Conservation (phyloP, 208 protist species). For the Crithidia brevicula region DNA sequence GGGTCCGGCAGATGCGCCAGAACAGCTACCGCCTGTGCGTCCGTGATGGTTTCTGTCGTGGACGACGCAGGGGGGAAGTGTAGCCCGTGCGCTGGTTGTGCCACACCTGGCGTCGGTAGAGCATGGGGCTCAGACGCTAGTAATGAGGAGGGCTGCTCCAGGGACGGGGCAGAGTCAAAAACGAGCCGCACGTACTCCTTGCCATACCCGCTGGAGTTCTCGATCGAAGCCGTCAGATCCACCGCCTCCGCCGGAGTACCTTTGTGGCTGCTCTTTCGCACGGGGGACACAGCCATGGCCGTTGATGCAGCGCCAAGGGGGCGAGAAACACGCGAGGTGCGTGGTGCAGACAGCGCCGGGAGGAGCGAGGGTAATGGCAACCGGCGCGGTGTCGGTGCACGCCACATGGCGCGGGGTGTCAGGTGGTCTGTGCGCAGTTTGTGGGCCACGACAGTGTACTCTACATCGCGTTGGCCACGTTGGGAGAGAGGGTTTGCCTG, state of each 20-base stretch:
- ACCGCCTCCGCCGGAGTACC: background rate
- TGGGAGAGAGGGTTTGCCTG: background rate
- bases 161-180: background rate
- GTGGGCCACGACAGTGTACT: background rate
- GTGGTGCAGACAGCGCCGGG: background rate
- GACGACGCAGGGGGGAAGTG: background rate
- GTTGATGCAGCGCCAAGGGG: background rate
- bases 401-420: slow-evolving; percentile 18
- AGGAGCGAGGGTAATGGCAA: slow-evolving; percentile 6
- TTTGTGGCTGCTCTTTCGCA: too few species aligned
- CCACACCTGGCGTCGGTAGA: background rate
- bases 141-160: background rate
- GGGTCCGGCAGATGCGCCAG: slow-evolving; percentile 5
- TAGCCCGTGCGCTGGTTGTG: background rate
- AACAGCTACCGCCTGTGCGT: background rate
- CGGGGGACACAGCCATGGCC: background rate
- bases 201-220: slow-evolving; percentile 15
- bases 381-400: slow-evolving; percentile 6
- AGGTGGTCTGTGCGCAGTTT: background rate
- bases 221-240: background rate
- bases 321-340: background rate
- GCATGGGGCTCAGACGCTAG: background rate
- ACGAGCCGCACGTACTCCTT: slow-evolving; percentile 16
- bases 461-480: background rate
- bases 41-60: slow-evolving; percentile 5